Base-by-base conservation (phyloP, 306 rosid species). In the Citrullus amarus region DNA sequence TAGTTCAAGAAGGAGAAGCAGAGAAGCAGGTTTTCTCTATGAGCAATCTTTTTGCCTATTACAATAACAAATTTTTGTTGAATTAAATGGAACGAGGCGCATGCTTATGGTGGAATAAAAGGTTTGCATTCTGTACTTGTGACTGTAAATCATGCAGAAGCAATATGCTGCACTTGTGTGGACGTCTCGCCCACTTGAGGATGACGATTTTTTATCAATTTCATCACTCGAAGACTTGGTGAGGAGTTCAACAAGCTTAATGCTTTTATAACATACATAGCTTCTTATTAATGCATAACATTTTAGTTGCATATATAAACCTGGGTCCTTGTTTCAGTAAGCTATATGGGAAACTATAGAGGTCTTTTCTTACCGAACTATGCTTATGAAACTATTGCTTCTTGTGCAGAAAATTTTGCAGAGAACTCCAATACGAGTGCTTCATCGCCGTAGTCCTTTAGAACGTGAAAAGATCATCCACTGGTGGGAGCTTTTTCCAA, bases 361-460 rank as follows among this genome's bases (percentile, higher is more conserved):
- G 43, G 25, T 20, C 4, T 68, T 41, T 43, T 68, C 75, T 41
- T n/a, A 25, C 34, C 18, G 2, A 70, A 70, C 28, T 44, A 43
- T 70, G 34, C 20, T 20, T 70, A 15, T 54, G 62, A 30, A 51
- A 25, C 16, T 74, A 16, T 17, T 73, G 5, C 18, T 16, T 68
- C 15, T 41, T 67, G 30, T 67, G 53, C 89, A 95, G 99, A 76
- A 82, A 85, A 85, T 92, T 82, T 62, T 88, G 89, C 99, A 95
- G 81, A 88, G 85, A 80, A 95, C 99, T 44, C 99, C 99, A 36
- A 79, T 95, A 82, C 91, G 97, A 84, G 99, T 95, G 86, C 92
- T 95, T 72, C 97, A 95, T 82, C 96, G 97, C 43, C 93, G 97
- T 56, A 95, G 99, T 86, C 99, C 97, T 75, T 82, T 91, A 82